Evolutionary conservation across 2,329 filamentous ascomycete genomes (phyloP), one percentile per base, ranked within the genome.

Genomic region (Gaeumannomyces sp.): DNA sequence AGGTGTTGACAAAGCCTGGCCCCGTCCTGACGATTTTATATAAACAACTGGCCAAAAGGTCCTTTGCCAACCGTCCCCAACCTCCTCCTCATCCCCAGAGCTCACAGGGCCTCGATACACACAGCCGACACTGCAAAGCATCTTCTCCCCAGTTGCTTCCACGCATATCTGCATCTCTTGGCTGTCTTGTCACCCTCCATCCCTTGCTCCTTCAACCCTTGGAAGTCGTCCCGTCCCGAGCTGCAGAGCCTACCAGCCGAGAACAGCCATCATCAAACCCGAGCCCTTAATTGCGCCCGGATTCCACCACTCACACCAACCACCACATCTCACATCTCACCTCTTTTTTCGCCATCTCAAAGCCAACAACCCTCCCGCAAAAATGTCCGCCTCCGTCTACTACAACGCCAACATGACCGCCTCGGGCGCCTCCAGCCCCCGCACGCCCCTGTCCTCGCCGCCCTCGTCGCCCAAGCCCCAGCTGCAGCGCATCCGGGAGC

Each of bases 41-140:
- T 53, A 53, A 53, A 53, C 45, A 11, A 22, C 19, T n/a, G 45
- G 22, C 22, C 45, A 53, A 53, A 53, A 1, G 3, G 45, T n/a
- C 45, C n/a, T n/a, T 53, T 16, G 16, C 45, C 45, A 53, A n/a
- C 19, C 45, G 10, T n/a, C 4, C 8, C 22, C 19, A n/a, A 53
- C 8, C 19, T 53, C 45, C 19, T 53, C 45, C 22, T n/a, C 45
- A 53, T 53, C 45, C 45, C 10, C 45, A 53, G 45, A 53, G 45
- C 45, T 53, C 45, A 53, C 45, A 53, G 45, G 45, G 45, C 45
- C 45, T 53, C n/a, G 45, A 53, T 53, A 53, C 45, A 53, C 45
- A n/a, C 45, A 53, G 19, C 19, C 22, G 10, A 53, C 45, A 53
- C 45, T n/a, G 22, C 45, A 53, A 53, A 53, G 22, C 45, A n/a